Percentiles rank a stretch among this genome's conserved stretches.
phyloP scores from a whole-genome alignment of 129 eudicot species.

The Flaveria bidentis region DNA sequence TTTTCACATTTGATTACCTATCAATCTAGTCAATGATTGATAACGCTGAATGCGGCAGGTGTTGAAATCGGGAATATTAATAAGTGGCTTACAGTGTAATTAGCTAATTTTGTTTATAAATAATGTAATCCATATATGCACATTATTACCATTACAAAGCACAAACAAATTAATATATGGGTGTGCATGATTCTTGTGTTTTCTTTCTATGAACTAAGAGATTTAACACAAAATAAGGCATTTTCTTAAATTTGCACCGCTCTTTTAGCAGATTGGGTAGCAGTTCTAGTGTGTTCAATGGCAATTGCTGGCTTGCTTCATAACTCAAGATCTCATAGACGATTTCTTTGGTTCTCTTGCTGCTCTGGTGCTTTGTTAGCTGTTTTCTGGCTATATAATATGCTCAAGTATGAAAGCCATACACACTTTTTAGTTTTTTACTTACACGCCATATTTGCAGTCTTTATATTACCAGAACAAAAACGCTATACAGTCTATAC shows the following conservation, averaged over 20 bases:
- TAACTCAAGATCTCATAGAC: conserved; percentile 55
- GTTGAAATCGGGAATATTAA: neutral
- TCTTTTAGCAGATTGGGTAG: conserved; percentile 64
- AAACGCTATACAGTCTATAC: neutral
- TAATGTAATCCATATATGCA: neutral
- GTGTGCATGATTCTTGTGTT: conserved; percentile 1
- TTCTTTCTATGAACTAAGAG: neutral
- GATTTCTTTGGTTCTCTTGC: conserved; percentile 76
- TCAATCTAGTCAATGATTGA: neutral
- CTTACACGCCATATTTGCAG: neutral
- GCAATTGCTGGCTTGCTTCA: conserved; percentile 67
- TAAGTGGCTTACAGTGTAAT: neutral
- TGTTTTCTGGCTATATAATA: conserved; percentile 76
- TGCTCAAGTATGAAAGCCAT: conserved; percentile 52
- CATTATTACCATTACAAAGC: neutral
- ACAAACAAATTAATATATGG: neutral
- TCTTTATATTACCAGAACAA: neutral
- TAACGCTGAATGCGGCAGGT: neutral
- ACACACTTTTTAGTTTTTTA: neutral
- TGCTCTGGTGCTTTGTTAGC: conserved; percentile 56
- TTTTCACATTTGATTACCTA: too few relatives aligned
- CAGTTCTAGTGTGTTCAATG: conserved; percentile 60
- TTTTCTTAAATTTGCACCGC: neutral
- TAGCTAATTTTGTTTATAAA: neutral
- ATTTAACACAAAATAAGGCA: neutral